A percentile compares a stretch with the other conserved stretches of the same genome.
These are phyloP conservation scores for Aphanoascus verrucosus DNA, from an alignment of 2,329 filamentous ascomycete genomes.

Conservation along the genomic window DNA sequence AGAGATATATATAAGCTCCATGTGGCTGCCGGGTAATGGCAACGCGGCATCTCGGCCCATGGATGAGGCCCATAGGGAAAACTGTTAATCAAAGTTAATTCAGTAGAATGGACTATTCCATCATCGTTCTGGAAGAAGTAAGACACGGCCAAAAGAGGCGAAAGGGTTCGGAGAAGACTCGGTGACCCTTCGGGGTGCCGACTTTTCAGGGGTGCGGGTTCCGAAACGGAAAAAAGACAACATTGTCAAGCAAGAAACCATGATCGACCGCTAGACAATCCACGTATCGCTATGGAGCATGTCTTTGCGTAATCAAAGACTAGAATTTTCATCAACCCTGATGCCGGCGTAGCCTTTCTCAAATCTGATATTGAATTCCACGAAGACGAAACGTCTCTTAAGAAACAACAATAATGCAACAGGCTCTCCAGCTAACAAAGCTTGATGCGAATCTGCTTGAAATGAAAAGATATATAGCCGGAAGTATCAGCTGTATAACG, in stretches of 20 bases:
- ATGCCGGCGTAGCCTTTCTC: too few species aligned
- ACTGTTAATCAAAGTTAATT: not conserved
- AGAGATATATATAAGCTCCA: conserved; percentile 8
- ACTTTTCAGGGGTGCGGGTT: not conserved
- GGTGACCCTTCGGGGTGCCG: not conserved
- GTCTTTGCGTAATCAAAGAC: too few species aligned
- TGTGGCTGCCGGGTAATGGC: conserved; percentile 3
- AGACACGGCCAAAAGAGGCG: not conserved
- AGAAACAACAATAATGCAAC: too few species aligned
- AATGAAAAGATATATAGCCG: too few species aligned
- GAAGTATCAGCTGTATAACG: too few species aligned
- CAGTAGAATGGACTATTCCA: not conserved
- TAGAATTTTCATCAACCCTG: too few species aligned
- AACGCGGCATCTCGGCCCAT: conserved; percentile 14
- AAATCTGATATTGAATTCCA: too few species aligned
- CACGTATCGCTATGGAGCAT: not conserved
- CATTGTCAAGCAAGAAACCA: not conserved
- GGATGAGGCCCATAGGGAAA: not conserved
- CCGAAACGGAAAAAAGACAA: not conserved
- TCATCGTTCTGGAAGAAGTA: not conserved
- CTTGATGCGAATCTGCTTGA: too few species aligned
- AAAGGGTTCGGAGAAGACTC: not conserved
- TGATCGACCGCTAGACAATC: not conserved
- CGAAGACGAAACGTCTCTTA: too few species aligned
- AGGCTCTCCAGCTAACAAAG: too few species aligned